A percentile compares a stretch with the other conserved stretches of the same genome.
phyloP scores from a whole-genome alignment of 495 filamentous ascomycete species.

The Penicillium lagena region DNA sequence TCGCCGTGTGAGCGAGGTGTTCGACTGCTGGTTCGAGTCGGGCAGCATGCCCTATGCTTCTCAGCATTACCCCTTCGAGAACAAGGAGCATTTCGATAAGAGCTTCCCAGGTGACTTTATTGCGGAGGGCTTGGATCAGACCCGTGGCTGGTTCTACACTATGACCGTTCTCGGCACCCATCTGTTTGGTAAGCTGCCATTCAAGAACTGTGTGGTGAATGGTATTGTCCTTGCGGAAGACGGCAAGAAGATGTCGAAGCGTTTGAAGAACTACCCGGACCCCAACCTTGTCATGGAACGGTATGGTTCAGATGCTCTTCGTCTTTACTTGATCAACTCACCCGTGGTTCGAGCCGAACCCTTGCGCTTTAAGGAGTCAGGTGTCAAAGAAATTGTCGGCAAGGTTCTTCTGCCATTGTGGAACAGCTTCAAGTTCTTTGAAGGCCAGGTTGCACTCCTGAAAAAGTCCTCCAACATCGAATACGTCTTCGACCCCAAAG shows the following conservation, averaged over 20 bases:
- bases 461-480: slow-evolving; percentile 82
- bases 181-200: slow-evolving; percentile 81
- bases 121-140: slow-evolving; percentile 91
- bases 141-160: slow-evolving; percentile 97
- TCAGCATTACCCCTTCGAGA: slow-evolving; percentile 92
- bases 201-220: slow-evolving; percentile 96
- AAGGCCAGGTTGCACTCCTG: slow-evolving; percentile 84
- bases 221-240: slow-evolving; percentile 94
- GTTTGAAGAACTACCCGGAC: slow-evolving; percentile 96
- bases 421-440: slow-evolving; percentile 98
- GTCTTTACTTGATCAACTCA: slow-evolving; percentile 95
- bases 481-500: slow-evolving; percentile 71
- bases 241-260: slow-evolving; percentile 99
- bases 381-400: slow-evolving; percentile 92
- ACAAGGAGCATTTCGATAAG: slow-evolving; percentile 72
- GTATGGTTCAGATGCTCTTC: slow-evolving; percentile 90
- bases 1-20: slow-evolving; percentile 81
- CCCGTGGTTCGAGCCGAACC: slow-evolving; percentile 93
- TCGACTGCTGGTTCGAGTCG: slow-evolving; percentile 96
- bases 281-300: slow-evolving; percentile 75
- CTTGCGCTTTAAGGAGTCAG: slow-evolving; percentile 82
- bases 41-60: slow-evolving; percentile 96
- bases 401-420: slow-evolving; percentile 92
- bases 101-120: slow-evolving; percentile 95
- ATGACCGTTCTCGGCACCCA: slow-evolving; percentile 84